Base-by-base conservation (phyloP, 176 grass and related monocot genomes). In the Carex pumila region DNA sequence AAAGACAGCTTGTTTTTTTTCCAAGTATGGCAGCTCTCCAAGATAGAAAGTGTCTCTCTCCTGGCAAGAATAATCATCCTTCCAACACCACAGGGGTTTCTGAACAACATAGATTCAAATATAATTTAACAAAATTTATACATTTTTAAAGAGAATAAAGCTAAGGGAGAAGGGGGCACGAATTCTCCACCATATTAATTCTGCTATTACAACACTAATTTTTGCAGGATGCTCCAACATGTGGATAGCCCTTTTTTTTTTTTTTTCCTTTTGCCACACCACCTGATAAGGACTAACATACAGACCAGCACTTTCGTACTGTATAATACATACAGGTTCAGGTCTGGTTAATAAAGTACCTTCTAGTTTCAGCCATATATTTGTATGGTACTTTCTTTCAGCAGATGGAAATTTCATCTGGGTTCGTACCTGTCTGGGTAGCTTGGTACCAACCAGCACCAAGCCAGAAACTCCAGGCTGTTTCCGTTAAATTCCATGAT, bases 61-160 rank as follows among this genome's bases (percentile, higher is more conserved):
- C 65, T 90, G 85, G 83, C 94, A 97, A 85, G 90, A 84, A 81
- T 91, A 18, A 69, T 15, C 84, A 87, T 92, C 81, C 32, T 87
- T 92, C 37, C 67, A 72, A 89, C 94, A 97, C 94, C 94, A 97
- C 5, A 94, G 85, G 85, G 94, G 94, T 72, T 91, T 94, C 94
- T 97, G 90, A 82, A 94, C 65, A 89, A 86, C 63, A 58, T 67
- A 85, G 82, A 72, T 32, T 30, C 45, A 70, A 78, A 53, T 61
- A 59, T 74, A 32, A 43, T 49, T 81, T 81, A 60, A 69, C 5
- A 81, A 81, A 82, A 82, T 63, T 63, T 85, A 12, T 29, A 81
- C 1, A 6, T 69, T 39, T 69, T 67, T 36, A 31, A 11, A 13
- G 13, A 65, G 25, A 65, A 65, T 29, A 67, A 5, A 37, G 13